phyloP scores from a whole-genome alignment of 2,329 filamentous ascomycete genomes.

The Penicillium rolfsii region DNA sequence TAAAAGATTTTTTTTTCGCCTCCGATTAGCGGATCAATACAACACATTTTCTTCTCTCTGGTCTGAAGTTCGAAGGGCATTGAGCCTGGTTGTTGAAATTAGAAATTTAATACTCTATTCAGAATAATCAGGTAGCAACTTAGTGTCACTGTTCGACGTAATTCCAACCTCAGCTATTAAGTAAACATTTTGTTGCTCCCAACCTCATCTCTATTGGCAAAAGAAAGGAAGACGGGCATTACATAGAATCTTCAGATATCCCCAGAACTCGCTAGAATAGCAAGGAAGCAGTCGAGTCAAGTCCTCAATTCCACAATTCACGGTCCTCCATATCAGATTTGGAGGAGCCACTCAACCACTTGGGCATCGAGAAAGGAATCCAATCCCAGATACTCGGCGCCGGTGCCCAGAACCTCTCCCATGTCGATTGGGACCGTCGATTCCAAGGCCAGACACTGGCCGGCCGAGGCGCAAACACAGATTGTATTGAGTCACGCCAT shows the following conservation, averaged over 20 bases:
- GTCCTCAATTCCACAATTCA: slow-evolving; percentile 27
- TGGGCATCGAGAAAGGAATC: slow-evolving; percentile 16
- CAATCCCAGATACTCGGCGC: slow-evolving; percentile 10
- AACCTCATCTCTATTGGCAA: neutral
- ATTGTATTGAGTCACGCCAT: slow-evolving; percentile 18
- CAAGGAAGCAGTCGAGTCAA: neutral
- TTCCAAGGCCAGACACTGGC: slow-evolving; percentile 25
- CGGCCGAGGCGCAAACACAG: slow-evolving; percentile 17
- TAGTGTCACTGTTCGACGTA: neutral
- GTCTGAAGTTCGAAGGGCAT: neutral
- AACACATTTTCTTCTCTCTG: slow-evolving; percentile 5
- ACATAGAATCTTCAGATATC: neutral
- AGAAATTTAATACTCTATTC: neutral
- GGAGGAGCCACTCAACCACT: slow-evolving; percentile 13
- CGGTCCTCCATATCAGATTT: slow-evolving; percentile 15
- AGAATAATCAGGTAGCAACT: neutral
- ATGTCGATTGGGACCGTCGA: slow-evolving; percentile 11
- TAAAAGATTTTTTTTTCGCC: slow-evolving; percentile 4
- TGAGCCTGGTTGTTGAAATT: neutral
- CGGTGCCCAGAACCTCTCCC: slow-evolving; percentile 8
- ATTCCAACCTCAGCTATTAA: neutral
- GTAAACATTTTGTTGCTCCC: neutral
- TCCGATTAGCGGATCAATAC: slow-evolving; percentile 12
- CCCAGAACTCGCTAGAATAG: neutral
- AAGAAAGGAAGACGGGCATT: neutral